Evolutionary conservation across 1,284 basidiomycete genomes (phyloP), one percentile per base, ranked within the genome.

Genomic region (Cutaneotrichosporon sp.): DNA sequence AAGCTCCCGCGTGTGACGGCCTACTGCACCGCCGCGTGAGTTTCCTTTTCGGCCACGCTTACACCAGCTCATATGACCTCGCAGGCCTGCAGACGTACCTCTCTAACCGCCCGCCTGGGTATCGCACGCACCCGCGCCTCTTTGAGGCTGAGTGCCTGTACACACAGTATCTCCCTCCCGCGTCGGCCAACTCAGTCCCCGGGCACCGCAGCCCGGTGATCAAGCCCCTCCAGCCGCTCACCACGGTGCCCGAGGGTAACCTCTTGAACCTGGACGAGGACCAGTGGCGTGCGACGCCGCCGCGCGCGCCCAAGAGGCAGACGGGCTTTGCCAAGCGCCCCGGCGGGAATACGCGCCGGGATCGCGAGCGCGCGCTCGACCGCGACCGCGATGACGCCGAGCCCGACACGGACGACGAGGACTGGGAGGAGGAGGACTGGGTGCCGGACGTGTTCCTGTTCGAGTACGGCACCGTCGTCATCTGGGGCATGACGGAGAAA

Each of bases 401-500:
- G 34, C 69, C 66, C n/a, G 62, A 60, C 22, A 71, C 75, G 54
- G 68, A 69, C 69, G 77, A 79, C 52, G 78, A 80, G 55, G 79
- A 80, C 81, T 86, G 54, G 82, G 87, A 57, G 83, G 85, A 70
- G 83, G 91, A 77, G 55, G 90, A 78, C 59, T 80, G 78, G 78
- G 72, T 80, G 9, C 79, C 92, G 10, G 92, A 95, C 77, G 89
- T 95, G 62, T 97, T 95, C 79, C 82, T 97, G 67, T 97, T 97
- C 80, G 87, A 90, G 67, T 97, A 97, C 78, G 94, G 94, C 20
- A 80, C 79, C 1, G 90, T 97, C 36, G 94, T 97, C 24, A 90
- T 97, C 57, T 97, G 94, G 95, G 94, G 94, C 27, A 97, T 97
- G 94, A 90, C 91, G 14, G 89, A 95, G 74, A 83, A 86, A 10